These are phyloP conservation scores for Ramaria sp. DNA, from an alignment of 768 basidiomycete species.

Conservation along the genomic window DNA sequence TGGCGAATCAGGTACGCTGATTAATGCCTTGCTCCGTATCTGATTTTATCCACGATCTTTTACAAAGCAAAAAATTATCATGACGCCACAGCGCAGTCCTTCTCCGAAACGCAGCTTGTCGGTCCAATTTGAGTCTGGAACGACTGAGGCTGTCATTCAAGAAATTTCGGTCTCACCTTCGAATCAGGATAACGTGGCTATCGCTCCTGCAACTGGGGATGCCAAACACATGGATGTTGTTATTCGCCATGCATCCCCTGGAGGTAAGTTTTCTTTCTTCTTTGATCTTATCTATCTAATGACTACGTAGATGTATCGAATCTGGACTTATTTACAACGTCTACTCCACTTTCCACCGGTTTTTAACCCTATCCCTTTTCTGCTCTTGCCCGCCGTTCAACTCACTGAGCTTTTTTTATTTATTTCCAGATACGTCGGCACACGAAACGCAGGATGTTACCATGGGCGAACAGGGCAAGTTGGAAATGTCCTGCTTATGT, in stretches of 20 bases:
- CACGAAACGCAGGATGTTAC: neutral
- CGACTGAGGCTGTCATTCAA: neutral
- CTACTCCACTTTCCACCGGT: slow-evolving; percentile 5
- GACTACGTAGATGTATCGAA: neutral
- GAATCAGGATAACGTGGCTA: neutral
- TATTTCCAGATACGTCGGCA: neutral
- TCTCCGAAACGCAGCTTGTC: neutral
- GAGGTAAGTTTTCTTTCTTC: neutral
- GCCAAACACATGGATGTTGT: neutral
- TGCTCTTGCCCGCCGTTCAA: neutral
- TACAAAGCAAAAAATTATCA: slow-evolving; percentile 3
- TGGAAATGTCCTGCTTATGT: neutral
- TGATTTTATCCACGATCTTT: neutral
- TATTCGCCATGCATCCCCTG: neutral
- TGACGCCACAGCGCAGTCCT: neutral
- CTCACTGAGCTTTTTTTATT: slow-evolving; percentile 3
- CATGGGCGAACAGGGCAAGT: slow-evolving; percentile 1
- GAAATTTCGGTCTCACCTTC: neutral
- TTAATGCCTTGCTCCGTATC: neutral
- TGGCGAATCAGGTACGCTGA: slow-evolving; percentile 16
- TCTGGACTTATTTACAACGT: neutral
- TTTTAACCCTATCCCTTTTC: slow-evolving; percentile 6
- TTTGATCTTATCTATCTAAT: neutral
- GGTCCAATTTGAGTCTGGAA: no score
- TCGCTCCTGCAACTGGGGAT: neutral